A percentile compares a stretch with the other conserved stretches of the same genome.
Evolutionary conservation across 2,329 filamentous ascomycete genomes (phyloP).

Genomic region (Emericellopsis atlantica): DNA sequence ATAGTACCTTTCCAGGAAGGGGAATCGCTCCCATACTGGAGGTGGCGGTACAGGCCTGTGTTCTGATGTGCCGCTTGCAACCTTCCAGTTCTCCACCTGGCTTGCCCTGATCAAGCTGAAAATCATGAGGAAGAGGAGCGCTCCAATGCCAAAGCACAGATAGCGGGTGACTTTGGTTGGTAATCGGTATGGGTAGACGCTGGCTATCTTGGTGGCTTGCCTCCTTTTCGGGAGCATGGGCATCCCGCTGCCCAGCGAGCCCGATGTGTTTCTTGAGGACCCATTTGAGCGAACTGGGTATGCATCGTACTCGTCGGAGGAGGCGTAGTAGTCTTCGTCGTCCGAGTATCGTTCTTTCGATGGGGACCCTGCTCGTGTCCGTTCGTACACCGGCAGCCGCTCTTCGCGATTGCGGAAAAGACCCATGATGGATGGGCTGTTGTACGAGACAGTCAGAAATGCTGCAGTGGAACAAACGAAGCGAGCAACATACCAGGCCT

Average conservation of each 20-base stretch:
- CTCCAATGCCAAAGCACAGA: conserved; percentile 60
- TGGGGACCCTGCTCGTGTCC: conserved; percentile 16
- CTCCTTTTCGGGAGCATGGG: conserved; percentile 30
- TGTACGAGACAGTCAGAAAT: conserved; percentile 65
- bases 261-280: conserved; percentile 40
- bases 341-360: conserved; percentile 40
- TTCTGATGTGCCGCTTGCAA: conserved; percentile 37
- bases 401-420: conserved; percentile 32
- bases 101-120: conserved; percentile 63
- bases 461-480: conserved; percentile 27
- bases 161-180: conserved; percentile 66
- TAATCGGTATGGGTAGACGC: conserved; percentile 42
- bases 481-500: not conserved
- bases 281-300: conserved; percentile 28
- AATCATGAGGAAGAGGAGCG: conserved; percentile 64
- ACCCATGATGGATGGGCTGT: conserved; percentile 48
- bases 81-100: conserved; percentile 51
- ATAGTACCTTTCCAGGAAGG: conserved; percentile 79
- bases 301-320: conserved; percentile 13
- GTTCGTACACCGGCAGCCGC: conserved; percentile 39
- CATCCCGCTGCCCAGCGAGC: conserved; percentile 25
- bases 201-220: conserved; percentile 8
- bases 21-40: conserved; percentile 71
- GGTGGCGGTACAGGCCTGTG: conserved; percentile 41
- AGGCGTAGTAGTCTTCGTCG: conserved; percentile 32